Conservation (phyloP, 208 protist genomes). For the Crithidia acanthocephali region DNA sequence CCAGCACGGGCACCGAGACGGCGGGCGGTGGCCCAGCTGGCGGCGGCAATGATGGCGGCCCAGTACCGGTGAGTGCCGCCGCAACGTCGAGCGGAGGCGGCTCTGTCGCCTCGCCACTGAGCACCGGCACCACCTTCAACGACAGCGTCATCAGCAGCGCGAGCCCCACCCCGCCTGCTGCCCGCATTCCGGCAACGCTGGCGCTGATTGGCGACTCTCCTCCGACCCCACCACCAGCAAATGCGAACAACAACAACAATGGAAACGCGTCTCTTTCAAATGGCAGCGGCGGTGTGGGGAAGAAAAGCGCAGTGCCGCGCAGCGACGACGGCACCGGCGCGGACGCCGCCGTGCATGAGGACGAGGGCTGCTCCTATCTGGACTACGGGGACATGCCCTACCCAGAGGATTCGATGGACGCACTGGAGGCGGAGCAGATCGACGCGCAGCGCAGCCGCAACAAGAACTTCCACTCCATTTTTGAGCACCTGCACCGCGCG, state of each 20-base stretch:
- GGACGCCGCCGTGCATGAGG: constrained; percentile 8
- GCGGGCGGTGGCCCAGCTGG: not conserved
- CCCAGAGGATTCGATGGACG: constrained; percentile 32
- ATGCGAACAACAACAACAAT: not conserved
- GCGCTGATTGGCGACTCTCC: constrained; percentile 4
- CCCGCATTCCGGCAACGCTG: constrained; percentile 8
- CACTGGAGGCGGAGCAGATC: constrained; percentile 38
- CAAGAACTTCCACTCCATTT: constrained; percentile 51
- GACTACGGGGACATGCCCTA: constrained; percentile 22
- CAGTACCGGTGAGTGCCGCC: not conserved
- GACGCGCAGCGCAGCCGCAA: constrained; percentile 47
- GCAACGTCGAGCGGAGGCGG: constrained; percentile 9
- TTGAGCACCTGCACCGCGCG: constrained; percentile 48
- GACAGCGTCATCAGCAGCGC: constrained; percentile 6
- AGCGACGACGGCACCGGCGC: not conserved
- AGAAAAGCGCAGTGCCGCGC: not conserved
- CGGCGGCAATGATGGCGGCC: not conserved
- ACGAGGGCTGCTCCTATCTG: constrained; percentile 53
- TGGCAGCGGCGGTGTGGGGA: not conserved
- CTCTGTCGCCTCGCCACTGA: not conserved
- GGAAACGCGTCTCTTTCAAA: not conserved
- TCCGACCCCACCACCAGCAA: not conserved
- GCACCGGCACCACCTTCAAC: not conserved
- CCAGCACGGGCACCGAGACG: not conserved
- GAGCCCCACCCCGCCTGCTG: not conserved